Evolutionary conservation across 352 stramenopile genomes (phyloP), one percentile per base, ranked within the genome.

Genomic region (Phytophthora syringae): DNA sequence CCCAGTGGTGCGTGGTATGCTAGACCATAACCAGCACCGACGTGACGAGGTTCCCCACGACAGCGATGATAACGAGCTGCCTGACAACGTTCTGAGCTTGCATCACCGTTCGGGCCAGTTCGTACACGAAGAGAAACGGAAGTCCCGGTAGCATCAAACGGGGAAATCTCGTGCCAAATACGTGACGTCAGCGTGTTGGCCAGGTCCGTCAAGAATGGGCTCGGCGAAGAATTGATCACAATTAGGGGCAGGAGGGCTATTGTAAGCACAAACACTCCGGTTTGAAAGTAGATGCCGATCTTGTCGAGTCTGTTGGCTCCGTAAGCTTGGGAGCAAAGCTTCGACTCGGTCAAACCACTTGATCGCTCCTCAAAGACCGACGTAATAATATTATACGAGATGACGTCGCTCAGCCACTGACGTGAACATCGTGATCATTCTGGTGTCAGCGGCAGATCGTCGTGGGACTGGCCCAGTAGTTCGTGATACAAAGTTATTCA

Each of bases 251-350:
- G 27, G 21, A 84, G 73, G 7, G 65, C 63, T 3, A 67, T 44
- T 0, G 52, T 40, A 25, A 94, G 62, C 1, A 90, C 67, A 20
- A 91, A 12, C 0, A 89, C 36, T 0, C 83, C 83, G 1, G 77
- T 88, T 58, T 93, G 78, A 44, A 91, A 75, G 70, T 92, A 94
- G 51, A 82, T 76, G 21, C 88, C 85, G 61, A 95, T 92, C 54
- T 84, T 87, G 7, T 79, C 64, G 10, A 66, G 49, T 10, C 72
- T 69, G 21, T 79, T 76, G 10, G 87, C 85, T 27, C 83, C 85
- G 52, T 77, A 84, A 22, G 85, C 78, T 37, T 91, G 74, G 3
- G 73, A 76, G 42, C 82, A 92, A 13, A 94, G 70, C 50, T n/a
- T n/a, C n/a, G n/a, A n/a, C n/a, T n/a, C n/a, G n/a, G n/a, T n/a